phyloP scores from a whole-genome alignment of 2,329 filamentous ascomycete species.

The Verticillium tricorpus region DNA sequence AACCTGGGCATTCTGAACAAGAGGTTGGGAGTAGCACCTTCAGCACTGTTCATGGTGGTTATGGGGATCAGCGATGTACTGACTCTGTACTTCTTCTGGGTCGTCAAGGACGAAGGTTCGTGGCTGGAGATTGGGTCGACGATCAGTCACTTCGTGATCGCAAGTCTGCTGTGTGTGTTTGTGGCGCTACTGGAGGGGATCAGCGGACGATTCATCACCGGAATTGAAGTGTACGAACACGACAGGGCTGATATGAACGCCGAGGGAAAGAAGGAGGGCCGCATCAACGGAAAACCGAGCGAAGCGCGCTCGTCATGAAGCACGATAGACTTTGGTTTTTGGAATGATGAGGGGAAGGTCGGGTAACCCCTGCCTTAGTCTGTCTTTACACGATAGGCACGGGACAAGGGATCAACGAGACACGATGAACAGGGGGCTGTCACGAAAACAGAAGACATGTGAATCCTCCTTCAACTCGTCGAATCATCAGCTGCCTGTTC shows the following conservation, averaged over 20 bases:
- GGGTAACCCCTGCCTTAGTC: not conserved
- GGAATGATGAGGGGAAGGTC: not conserved
- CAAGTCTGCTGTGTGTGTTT: conserved; percentile 83
- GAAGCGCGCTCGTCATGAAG: not conserved
- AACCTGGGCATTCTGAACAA: conserved; percentile 92
- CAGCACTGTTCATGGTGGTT: conserved; percentile 88
- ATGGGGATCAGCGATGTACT: conserved; percentile 89
- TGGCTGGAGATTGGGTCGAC: conserved; percentile 98
- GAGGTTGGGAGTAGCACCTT: conserved; percentile 76
- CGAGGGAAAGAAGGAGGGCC: not conserved
- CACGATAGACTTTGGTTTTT: not conserved
- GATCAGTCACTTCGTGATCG: conserved; percentile 93
- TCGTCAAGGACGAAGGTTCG: conserved; percentile 91
- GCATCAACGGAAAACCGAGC: not conserved
- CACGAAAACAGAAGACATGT: not conserved
- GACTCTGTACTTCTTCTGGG: conserved; percentile 96
- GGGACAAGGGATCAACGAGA: not conserved
- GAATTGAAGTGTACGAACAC: conserved; percentile 63
- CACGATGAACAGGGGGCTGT: not conserved
- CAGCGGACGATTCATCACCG: conserved; percentile 76
- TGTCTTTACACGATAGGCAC: too few species aligned
- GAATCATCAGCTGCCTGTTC: not conserved
- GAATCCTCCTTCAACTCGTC: not conserved
- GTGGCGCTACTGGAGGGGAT: conserved; percentile 82
- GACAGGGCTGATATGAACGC: not conserved